A percentile compares a stretch with the other conserved stretches of the same genome.
These are phyloP conservation scores for Phytophthora pini DNA, from an alignment of 352 stramenopile species.

Conservation along the genomic window DNA sequence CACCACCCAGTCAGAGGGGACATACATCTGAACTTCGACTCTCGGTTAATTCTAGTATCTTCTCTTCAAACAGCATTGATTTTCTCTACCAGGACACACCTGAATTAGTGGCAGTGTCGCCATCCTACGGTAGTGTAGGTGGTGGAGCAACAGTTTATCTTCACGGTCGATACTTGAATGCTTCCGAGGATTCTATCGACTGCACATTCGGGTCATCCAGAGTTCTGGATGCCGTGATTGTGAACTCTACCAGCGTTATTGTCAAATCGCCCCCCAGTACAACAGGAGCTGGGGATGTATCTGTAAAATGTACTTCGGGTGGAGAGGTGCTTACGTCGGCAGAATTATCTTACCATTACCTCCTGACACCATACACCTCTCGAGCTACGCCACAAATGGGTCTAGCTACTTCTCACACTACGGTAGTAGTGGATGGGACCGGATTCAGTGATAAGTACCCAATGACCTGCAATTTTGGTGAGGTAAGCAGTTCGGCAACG, in stretches of 20 bases:
- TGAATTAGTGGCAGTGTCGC: slow-evolving; percentile 23
- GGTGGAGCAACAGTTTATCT: slow-evolving; percentile 31
- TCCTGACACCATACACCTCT: slow-evolving; percentile 17
- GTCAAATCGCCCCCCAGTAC: slow-evolving; percentile 24
- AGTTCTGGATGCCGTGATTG: slow-evolving; percentile 2
- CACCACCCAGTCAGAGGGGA: slow-evolving; percentile 26
- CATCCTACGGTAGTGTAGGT: slow-evolving; percentile 38
- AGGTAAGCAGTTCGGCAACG: slow-evolving; percentile 11
- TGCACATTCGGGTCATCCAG: slow-evolving; percentile 40
- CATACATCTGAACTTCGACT: slow-evolving; percentile 18
- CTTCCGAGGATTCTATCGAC: slow-evolving; percentile 20
- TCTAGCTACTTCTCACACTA: slow-evolving; percentile 19
- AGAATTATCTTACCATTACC: slow-evolving; percentile 38
- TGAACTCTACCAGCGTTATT: slow-evolving; percentile 28
- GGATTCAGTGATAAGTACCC: slow-evolving; percentile 37
- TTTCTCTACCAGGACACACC: slow-evolving; percentile 40
- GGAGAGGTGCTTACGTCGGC: slow-evolving; percentile 25
- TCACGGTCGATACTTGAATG: slow-evolving; percentile 31
- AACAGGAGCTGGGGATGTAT: slow-evolving; percentile 4
- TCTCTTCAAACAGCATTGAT: slow-evolving; percentile 13
- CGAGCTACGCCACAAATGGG: slow-evolving; percentile 34
- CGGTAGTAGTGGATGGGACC: slow-evolving; percentile 36
- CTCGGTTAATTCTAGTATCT: slow-evolving; percentile 33
- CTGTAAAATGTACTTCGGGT: slow-evolving; percentile 37
- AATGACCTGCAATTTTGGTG: slow-evolving; percentile 45